Conservation (phyloP, 371 early-diverging fungal genomes). For the Mortierella sp. region DNA sequence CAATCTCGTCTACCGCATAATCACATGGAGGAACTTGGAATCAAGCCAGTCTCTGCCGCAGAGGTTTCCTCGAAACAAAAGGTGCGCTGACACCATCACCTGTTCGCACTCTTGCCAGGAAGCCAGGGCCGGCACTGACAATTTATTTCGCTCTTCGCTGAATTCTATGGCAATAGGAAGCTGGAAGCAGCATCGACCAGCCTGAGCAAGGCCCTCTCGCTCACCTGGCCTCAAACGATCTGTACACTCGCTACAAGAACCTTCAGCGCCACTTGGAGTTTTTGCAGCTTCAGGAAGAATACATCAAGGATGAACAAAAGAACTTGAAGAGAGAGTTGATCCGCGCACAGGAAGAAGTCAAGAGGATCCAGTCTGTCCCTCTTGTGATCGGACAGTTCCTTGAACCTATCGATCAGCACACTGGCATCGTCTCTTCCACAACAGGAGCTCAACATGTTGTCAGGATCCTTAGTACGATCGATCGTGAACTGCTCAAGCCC, state of each 20-base stretch:
- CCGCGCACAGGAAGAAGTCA: slow-evolving; percentile 98
- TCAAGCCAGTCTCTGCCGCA: slow-evolving; percentile 27
- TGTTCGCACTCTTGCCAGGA: not conserved
- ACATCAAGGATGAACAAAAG: slow-evolving; percentile 99
- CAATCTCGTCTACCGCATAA: slow-evolving; percentile 1
- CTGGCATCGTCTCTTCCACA: slow-evolving; percentile 98
- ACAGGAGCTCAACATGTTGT: slow-evolving; percentile 97
- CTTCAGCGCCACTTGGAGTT: slow-evolving; percentile 96
- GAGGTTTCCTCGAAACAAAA: slow-evolving; percentile 35
- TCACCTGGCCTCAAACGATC: slow-evolving; percentile 79
- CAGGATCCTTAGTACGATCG: slow-evolving; percentile 97
- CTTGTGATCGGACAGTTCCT: slow-evolving; percentile 99
- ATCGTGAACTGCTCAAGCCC: slow-evolving; percentile 98
- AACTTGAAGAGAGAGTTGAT: slow-evolving; percentile 97
- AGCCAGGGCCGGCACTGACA: slow-evolving; percentile 8
- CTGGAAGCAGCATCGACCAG: slow-evolving; percentile 13
- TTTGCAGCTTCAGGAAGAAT: slow-evolving; percentile 97
- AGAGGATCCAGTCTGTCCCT: slow-evolving; percentile 99
- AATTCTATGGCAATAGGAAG: slow-evolving; percentile 5
- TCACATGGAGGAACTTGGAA: slow-evolving; percentile 54
- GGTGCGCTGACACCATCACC: slow-evolving; percentile 5
- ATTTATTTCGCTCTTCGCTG: not conserved
- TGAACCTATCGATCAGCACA: slow-evolving; percentile 98
- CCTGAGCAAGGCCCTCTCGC: slow-evolving; percentile 57
- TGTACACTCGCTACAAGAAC: slow-evolving; percentile 94